These are phyloP conservation scores for Puccinia sorghi DNA, from an alignment of 1,284 basidiomycete genomes.

Conservation along the genomic window DNA sequence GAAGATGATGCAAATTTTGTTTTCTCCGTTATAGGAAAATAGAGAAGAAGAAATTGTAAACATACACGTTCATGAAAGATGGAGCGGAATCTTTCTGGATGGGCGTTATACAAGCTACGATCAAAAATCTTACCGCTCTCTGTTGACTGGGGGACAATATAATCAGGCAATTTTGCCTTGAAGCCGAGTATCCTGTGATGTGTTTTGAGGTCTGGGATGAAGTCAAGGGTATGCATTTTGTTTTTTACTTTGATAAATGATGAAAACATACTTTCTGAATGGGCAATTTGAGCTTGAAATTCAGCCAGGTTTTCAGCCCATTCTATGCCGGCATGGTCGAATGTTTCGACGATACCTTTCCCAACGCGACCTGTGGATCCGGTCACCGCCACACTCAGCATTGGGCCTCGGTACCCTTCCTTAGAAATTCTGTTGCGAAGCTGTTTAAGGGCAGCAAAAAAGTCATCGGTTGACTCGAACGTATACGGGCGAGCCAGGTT, in stretches of 20 bases:
- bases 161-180: slow-evolving; percentile 28
- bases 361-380: slow-evolving; percentile 76
- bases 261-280: slow-evolving; percentile 5
- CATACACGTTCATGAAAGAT: slow-evolving; percentile 69
- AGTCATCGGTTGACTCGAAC: slow-evolving; percentile 65
- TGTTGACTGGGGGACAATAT: slow-evolving; percentile 20
- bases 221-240: not conserved
- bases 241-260: not conserved
- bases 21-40: no score
- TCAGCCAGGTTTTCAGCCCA: slow-evolving; percentile 64
- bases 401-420: slow-evolving; percentile 73
- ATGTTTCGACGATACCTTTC: slow-evolving; percentile 70
- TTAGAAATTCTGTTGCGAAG: slow-evolving; percentile 66
- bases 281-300: slow-evolving; percentile 58
- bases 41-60: not conserved
- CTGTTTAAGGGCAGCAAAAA: slow-evolving; percentile 65
- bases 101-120: slow-evolving; percentile 70
- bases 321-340: slow-evolving; percentile 70
- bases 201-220: not conserved
- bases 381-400: slow-evolving; percentile 73
- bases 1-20: no score
- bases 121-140: slow-evolving; percentile 62
- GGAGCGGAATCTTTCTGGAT: slow-evolving; percentile 69
- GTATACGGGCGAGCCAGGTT: slow-evolving; percentile 78
- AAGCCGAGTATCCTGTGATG: slow-evolving; percentile 38